Evolutionary conservation across 2,329 filamentous ascomycete species (phyloP).

Genomic region (Scorias spongiosa): DNA sequence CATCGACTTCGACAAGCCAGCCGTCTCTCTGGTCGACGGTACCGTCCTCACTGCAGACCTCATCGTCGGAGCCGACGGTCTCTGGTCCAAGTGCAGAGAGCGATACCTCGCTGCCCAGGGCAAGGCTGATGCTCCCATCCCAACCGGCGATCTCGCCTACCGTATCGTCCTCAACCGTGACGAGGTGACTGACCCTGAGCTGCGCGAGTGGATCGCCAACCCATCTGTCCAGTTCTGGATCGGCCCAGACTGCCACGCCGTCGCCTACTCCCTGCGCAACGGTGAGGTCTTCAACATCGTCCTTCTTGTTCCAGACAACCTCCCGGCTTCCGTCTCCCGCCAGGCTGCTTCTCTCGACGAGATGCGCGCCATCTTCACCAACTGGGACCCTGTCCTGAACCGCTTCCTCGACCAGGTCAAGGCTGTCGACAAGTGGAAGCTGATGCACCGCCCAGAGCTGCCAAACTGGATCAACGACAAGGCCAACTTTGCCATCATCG

Average conservation of each 20-base stretch:
- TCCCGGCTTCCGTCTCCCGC: conserved; percentile 39
- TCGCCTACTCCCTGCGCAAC: conserved; percentile 45
- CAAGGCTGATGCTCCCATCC: conserved; percentile 31
- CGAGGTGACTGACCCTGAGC: conserved; percentile 30
- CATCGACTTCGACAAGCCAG: conserved; percentile 34
- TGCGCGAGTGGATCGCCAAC: conserved; percentile 38
- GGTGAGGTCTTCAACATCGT: conserved; percentile 52
- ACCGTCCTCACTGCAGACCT: conserved; percentile 35
- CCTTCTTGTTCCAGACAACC: conserved; percentile 47
- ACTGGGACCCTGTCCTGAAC: conserved; percentile 48
- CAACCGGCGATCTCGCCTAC: conserved; percentile 52
- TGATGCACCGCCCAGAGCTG: conserved; percentile 44
- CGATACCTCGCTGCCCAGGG: conserved; percentile 29
- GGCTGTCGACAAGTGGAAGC: conserved; percentile 52
- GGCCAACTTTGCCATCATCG: conserved; percentile 36
- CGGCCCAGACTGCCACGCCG: conserved; percentile 45
- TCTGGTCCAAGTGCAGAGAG: conserved; percentile 45
- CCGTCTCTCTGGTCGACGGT: conserved; percentile 27
- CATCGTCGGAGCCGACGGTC: conserved; percentile 47
- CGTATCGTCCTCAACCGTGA: conserved; percentile 41
- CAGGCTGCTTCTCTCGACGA: conserved; percentile 41
- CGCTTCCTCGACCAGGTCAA: conserved; percentile 36
- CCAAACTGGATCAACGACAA: conserved; percentile 39
- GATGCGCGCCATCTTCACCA: conserved; percentile 43
- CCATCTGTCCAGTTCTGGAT: conserved; percentile 47